Evolutionary conservation across 176 grass and related monocot species (phyloP).

Genomic region (Dactylis glomerata): DNA sequence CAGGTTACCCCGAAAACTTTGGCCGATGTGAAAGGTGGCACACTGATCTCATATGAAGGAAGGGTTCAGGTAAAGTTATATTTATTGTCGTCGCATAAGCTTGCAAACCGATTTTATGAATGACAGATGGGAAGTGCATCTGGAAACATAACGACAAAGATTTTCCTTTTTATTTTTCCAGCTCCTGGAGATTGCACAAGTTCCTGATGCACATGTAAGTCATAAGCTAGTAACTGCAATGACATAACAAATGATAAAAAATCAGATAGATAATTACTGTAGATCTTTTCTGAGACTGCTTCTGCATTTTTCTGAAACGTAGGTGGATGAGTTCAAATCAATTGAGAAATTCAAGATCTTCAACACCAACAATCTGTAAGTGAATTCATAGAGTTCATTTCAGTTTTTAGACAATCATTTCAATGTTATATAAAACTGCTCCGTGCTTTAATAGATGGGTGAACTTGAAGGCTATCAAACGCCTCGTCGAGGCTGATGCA

Average conservation of each 20-base stretch:
- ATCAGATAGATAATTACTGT: not conserved
- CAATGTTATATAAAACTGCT: not conserved
- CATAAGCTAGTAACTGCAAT: not conserved
- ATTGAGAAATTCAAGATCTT: slow-evolving; percentile 99
- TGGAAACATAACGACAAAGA: not conserved
- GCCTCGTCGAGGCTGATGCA: slow-evolving; percentile 79
- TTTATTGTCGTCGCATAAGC: not conserved
- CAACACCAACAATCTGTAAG: slow-evolving; percentile 95
- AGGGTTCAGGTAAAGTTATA: slow-evolving; percentile 62
- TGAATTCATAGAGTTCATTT: slow-evolving; percentile 1
- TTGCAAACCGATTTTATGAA: not conserved
- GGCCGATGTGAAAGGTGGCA: slow-evolving; percentile 97
- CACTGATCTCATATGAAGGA: slow-evolving; percentile 90
- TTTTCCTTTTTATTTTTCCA: slow-evolving; percentile 21
- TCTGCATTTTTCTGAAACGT: slow-evolving; percentile 7
- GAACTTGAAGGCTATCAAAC: slow-evolving; percentile 92
- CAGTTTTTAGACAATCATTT: not conserved
- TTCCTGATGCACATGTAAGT: slow-evolving; percentile 94
- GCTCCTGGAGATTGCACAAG: slow-evolving; percentile 98
- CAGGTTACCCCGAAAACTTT: slow-evolving; percentile 95
- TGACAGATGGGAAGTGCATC: not conserved
- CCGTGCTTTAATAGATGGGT: slow-evolving; percentile 58
- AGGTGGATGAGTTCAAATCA: slow-evolving; percentile 95
- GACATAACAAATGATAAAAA: not conserved
- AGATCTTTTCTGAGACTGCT: not conserved